These are phyloP conservation scores for Apophysomyces variabilis DNA, from an alignment of 371 early-diverging fungal species.

Conservation along the genomic window DNA sequence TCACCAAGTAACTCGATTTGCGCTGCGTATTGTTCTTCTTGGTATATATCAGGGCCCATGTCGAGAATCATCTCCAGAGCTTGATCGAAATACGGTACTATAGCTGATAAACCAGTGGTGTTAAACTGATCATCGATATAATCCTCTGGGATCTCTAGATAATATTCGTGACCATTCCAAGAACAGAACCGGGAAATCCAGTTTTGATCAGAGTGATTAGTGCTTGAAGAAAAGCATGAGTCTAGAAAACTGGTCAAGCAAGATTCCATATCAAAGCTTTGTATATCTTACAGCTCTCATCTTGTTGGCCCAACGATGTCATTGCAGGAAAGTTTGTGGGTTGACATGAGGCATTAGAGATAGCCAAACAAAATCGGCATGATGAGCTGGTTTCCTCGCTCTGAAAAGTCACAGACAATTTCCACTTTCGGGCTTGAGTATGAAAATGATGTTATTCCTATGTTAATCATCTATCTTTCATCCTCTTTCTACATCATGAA, in stretches of 20 bases:
- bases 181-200: slow-evolving; percentile 94
- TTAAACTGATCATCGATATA: slow-evolving; percentile 95
- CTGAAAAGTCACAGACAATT: too few relatives aligned
- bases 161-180: slow-evolving; percentile 82
- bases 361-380: slow-evolving; percentile 1
- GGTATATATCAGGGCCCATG: slow-evolving; percentile 65
- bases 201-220: slow-evolving; percentile 33
- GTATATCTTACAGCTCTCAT: slow-evolving; percentile 9
- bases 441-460: too few relatives aligned
- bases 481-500: too few relatives aligned
- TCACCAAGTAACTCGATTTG: slow-evolving; percentile 41
- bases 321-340: not conserved
- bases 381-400: not conserved
- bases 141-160: slow-evolving; percentile 84
- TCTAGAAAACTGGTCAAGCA: not conserved
- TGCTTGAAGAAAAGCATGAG: slow-evolving; percentile 12
- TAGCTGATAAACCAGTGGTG: slow-evolving; percentile 81
- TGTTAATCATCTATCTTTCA: too few relatives aligned
- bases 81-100: slow-evolving; percentile 81
- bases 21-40: slow-evolving; percentile 14
- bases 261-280: not conserved
- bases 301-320: slow-evolving; percentile 3
- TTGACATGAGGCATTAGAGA: not conserved
- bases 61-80: slow-evolving; percentile 88
- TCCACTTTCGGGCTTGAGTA: too few relatives aligned